phyloP scores from a whole-genome alignment of 177 flowering plant species.

The Vitis hybrid region DNA sequence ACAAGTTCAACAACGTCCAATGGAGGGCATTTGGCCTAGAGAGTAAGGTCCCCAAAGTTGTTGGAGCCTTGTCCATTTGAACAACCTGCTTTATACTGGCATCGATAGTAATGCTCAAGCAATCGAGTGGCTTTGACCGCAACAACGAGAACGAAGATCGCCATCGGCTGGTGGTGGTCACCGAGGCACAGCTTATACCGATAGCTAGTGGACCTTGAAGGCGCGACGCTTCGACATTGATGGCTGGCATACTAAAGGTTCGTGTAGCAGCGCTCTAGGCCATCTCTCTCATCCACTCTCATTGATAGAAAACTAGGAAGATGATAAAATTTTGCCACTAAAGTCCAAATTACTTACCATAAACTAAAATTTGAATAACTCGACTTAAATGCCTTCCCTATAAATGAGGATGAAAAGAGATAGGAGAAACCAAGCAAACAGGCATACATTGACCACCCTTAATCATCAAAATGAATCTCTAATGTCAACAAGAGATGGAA shows the following conservation, averaged over 20 bases:
- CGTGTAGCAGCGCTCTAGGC: conserved; percentile 39
- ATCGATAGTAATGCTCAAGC: conserved; percentile 41
- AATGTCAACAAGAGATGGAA: no score
- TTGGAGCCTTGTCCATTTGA: conserved; percentile 89
- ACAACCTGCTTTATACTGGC: conserved; percentile 69
- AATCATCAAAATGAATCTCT: no score
- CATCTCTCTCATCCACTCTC: conserved; percentile 15
- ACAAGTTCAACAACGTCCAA: no score
- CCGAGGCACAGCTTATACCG: conserved; percentile 50
- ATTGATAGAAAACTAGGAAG: no score
- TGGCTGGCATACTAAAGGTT: conserved; percentile 41
- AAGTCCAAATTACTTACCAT: no score
- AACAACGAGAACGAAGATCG: conserved; percentile 32
- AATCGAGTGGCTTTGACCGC: conserved; percentile 53
- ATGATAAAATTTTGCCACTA: no score
- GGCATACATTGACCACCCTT: no score
- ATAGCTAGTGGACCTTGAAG: conserved; percentile 35
- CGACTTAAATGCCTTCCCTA: no score
- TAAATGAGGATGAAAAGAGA: no score
- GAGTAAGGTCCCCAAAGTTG: conserved; percentile 96
- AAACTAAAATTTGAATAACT: no score
- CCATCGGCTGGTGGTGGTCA: conserved; percentile 43
- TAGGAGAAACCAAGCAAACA: no score
- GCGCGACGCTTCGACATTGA: conserved; percentile 43
- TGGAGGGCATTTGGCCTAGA: conserved; percentile 48